phyloP scores from a whole-genome alignment of 2,329 filamentous ascomycete genomes.

The Penicillium sclerotiorum region DNA sequence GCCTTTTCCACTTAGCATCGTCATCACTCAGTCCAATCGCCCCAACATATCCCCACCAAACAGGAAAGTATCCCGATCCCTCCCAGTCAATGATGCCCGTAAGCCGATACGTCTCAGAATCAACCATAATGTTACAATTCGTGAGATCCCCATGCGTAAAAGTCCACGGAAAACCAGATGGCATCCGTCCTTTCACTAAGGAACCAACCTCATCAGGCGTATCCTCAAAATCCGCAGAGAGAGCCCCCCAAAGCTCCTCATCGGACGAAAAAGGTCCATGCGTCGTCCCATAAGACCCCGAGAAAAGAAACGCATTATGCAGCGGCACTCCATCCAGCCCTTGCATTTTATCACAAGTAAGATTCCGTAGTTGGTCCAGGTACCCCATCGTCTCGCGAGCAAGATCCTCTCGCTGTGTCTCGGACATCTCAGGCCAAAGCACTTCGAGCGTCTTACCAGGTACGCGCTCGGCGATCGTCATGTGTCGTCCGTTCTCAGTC shows the following conservation, averaged over 20 bases:
- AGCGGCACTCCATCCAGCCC: conserved; percentile 14
- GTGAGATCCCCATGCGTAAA: background rate
- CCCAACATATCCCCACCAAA: background rate
- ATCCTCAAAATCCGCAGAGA: background rate
- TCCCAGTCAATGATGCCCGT: background rate
- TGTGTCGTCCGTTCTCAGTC: conserved; percentile 18
- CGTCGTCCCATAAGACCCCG: background rate
- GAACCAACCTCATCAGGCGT: background rate
- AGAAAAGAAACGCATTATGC: conserved; percentile 20
- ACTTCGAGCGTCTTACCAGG: conserved; percentile 18
- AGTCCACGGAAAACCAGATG: background rate
- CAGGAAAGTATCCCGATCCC: background rate
- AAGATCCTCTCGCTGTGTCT: conserved; percentile 22
- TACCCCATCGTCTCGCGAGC: conserved; percentile 26
- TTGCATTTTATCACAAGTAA: conserved; percentile 21
- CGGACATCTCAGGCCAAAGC: conserved; percentile 19
- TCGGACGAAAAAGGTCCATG: background rate
- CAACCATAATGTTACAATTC: background rate
- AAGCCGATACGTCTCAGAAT: background rate
- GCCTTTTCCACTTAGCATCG: background rate
- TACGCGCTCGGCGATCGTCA: conserved; percentile 19
- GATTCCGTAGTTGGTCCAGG: conserved; percentile 21
- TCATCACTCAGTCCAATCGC: background rate
- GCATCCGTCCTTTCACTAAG: background rate
- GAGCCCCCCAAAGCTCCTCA: background rate